Evolutionary conservation across 805 yeast species (phyloP).

Genomic region (Komagataella pastoris): DNA sequence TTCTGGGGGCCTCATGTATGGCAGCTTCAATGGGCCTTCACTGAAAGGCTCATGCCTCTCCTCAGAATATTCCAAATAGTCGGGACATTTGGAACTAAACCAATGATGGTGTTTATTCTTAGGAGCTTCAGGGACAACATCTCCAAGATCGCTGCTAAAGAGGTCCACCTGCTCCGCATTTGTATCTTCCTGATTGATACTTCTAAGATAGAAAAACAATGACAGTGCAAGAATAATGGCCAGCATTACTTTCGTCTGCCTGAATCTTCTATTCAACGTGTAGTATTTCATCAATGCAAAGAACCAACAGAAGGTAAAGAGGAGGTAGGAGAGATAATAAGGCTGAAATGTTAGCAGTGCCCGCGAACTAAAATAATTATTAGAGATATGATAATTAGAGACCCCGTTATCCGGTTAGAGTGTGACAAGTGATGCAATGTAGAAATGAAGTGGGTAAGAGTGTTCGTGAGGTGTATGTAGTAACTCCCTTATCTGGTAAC

Average conservation of each 20-base stretch:
- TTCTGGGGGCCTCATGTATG: constrained; percentile 65
- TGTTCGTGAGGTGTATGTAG: not conserved
- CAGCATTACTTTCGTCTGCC: not conserved
- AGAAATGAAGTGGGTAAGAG: not conserved
- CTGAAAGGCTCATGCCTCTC: constrained; percentile 42
- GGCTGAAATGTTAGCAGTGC: not conserved
- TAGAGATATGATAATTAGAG: not conserved
- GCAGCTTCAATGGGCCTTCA: constrained; percentile 38
- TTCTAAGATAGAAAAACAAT: not conserved
- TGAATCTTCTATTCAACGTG: not conserved
- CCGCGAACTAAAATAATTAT: not conserved
- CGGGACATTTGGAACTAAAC: constrained; percentile 29
- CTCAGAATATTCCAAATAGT: constrained; percentile 49
- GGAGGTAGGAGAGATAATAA: not conserved
- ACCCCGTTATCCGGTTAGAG: no score
- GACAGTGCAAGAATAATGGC: not conserved
- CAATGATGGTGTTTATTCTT: not conserved
- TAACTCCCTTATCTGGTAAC: not conserved
- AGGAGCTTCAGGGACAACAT: not conserved
- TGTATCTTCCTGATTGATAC: not conserved
- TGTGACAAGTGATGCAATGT: not conserved
- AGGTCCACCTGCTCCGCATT: not conserved
- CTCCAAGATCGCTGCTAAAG: not conserved
- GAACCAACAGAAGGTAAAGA: not conserved
- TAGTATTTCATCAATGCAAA: not conserved